phyloP scores from a whole-genome alignment of 306 rosid species.

The Trifolium dubium region DNA sequence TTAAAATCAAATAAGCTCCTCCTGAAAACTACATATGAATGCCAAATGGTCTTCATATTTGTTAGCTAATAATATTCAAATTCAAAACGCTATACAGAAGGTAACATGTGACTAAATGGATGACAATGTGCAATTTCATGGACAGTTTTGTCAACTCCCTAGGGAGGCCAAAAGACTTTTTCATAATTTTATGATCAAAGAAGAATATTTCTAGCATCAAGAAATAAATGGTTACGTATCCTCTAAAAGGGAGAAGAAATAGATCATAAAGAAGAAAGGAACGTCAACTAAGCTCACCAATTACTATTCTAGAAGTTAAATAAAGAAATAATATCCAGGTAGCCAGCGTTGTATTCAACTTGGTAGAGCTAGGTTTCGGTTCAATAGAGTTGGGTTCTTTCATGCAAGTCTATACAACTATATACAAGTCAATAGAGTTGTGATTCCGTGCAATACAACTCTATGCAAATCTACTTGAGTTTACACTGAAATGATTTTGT shows the following conservation, averaged over 20 bases:
- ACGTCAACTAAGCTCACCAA: background rate
- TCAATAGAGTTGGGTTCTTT: background rate
- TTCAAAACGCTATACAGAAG: background rate
- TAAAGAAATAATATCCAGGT: constrained; percentile 1
- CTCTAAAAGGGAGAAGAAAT: constrained; percentile 6
- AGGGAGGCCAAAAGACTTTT: background rate
- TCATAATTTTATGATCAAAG: background rate
- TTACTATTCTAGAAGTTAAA: background rate
- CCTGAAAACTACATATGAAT: constrained; percentile 6
- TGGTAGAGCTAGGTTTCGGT: background rate
- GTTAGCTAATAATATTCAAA: background rate
- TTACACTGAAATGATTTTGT: background rate
- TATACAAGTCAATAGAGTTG: background rate
- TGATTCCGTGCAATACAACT: background rate
- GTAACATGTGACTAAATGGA: background rate
- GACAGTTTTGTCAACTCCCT: background rate
- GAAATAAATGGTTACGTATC: background rate
- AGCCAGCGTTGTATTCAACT: constrained; percentile 1
- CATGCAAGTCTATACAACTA: background rate
- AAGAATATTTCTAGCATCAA: background rate
- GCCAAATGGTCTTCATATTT: background rate
- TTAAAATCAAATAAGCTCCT: background rate
- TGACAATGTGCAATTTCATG: background rate
- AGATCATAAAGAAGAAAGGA: too few species aligned
- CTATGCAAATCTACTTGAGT: constrained; percentile 3